These are phyloP conservation scores for Spathaspora sp. DNA, from an alignment of 1,139 yeast species.

Conservation along the genomic window DNA sequence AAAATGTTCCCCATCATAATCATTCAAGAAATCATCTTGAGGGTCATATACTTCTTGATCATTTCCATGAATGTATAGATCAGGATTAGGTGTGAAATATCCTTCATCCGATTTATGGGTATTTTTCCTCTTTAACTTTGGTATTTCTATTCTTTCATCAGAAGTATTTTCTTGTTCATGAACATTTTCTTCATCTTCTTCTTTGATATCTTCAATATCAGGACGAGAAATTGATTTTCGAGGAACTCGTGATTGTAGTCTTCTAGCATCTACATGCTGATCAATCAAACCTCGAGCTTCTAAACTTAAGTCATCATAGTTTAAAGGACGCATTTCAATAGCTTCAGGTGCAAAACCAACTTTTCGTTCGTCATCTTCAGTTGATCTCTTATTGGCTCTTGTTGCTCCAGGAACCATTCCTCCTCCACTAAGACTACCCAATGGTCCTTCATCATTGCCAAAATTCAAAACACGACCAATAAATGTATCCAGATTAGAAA, in stretches of 20 bases:
- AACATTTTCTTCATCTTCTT: slow-evolving; percentile 7
- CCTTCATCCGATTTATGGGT: slow-evolving; percentile 11
- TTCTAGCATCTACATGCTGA: slow-evolving; percentile 33
- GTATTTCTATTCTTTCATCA: slow-evolving; percentile 5
- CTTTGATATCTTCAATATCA: background rate
- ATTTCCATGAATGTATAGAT: slow-evolving; percentile 34
- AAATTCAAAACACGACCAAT: slow-evolving; percentile 36
- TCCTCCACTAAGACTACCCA: slow-evolving; percentile 35
- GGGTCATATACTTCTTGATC: slow-evolving; percentile 21
- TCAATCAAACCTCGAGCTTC: slow-evolving; percentile 44
- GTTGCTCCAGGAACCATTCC: slow-evolving; percentile 47
- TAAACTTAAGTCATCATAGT: slow-evolving; percentile 35
- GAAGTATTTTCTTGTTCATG: slow-evolving; percentile 7
- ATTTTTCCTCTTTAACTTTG: slow-evolving; percentile 5
- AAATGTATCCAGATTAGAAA: slow-evolving; percentile 36
- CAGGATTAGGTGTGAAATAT: slow-evolving; percentile 50
- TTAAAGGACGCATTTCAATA: slow-evolving; percentile 37
- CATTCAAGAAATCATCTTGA: slow-evolving; percentile 31
- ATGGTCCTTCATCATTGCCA: slow-evolving; percentile 19
- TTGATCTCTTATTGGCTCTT: slow-evolving; percentile 10
- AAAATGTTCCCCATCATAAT: slow-evolving; percentile 48
- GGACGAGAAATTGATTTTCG: background rate
- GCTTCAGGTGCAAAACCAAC: slow-evolving; percentile 15
- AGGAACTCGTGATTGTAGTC: background rate
- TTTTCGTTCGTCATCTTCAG: slow-evolving; percentile 20